Conservation (phyloP, 352 stramenopile genomes). For the Phytophthora sp. region DNA sequence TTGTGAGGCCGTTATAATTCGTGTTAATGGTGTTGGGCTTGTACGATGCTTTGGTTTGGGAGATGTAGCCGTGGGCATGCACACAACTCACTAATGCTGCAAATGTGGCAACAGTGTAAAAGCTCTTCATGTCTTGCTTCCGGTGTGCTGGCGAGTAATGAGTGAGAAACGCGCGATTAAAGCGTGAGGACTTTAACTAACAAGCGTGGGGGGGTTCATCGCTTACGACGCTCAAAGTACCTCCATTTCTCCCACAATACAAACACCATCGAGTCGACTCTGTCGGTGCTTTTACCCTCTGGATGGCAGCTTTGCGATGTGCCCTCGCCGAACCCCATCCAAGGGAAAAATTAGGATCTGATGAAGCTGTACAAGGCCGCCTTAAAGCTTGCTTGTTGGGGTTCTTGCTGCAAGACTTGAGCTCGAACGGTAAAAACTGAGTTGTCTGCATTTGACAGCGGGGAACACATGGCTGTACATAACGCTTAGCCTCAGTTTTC, state of each 20-base stretch:
- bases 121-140: constrained; percentile 10
- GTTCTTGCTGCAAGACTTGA: too few species aligned
- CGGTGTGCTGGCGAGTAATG: neutral
- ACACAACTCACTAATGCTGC: constrained; percentile 9
- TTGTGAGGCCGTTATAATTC: constrained; percentile 27
- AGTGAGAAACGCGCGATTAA: constrained; percentile 2
- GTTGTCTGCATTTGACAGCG: neutral
- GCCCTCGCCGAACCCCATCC: constrained; percentile 3
- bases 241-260: too few species aligned
- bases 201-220: neutral
- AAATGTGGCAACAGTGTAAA: constrained; percentile 12
- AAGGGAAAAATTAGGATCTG: constrained; percentile 26
- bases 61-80: constrained; percentile 30
- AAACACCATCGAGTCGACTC: too few species aligned
- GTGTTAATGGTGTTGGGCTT: constrained; percentile 30
- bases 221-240: too few species aligned
- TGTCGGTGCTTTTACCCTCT: neutral
- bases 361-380: too few species aligned
- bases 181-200: constrained; percentile 2
- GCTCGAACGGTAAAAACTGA: constrained; percentile 15
- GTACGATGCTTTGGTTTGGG: constrained; percentile 29
- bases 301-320: constrained; percentile 4
- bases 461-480: neutral
- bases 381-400: too few species aligned
- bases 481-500: neutral